phyloP scores from a whole-genome alignment of 2,329 filamentous ascomycete genomes.

The Xylaria sp. region DNA sequence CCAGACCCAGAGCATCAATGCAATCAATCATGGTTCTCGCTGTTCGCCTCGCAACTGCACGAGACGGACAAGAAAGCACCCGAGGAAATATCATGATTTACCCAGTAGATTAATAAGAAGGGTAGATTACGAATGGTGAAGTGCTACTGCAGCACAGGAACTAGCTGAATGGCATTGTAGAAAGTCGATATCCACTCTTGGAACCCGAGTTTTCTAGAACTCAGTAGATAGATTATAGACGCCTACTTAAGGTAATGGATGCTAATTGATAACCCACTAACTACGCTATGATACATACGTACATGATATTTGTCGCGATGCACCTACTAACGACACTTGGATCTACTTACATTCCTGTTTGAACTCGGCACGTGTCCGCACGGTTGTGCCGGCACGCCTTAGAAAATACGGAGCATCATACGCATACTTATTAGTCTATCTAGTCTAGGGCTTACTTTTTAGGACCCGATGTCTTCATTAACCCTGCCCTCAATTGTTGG shows the following conservation, averaged over 20 bases:
- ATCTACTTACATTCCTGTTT: background rate
- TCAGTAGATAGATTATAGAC: too few relatives aligned
- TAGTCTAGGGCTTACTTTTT: background rate
- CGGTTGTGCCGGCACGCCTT: background rate
- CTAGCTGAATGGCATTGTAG: background rate
- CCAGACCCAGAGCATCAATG: too few relatives aligned
- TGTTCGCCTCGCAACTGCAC: conserved; percentile 1
- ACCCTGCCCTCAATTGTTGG: background rate
- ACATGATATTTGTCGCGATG: background rate
- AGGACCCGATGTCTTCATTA: background rate
- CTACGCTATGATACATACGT: background rate
- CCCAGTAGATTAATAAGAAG: too few relatives aligned
- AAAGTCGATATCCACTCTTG: conserved; percentile 16
- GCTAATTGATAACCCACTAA: too few relatives aligned
- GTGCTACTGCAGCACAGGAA: too few relatives aligned
- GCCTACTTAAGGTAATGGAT: too few relatives aligned
- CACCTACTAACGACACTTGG: background rate
- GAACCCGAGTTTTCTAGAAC: conserved; percentile 12
- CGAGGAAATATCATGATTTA: background rate
- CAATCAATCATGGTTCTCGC: background rate
- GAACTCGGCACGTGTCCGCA: conserved; percentile 12
- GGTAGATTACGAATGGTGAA: too few relatives aligned
- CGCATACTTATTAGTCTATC: background rate
- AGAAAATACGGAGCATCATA: conserved; percentile 1
- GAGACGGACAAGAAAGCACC: background rate